These are phyloP conservation scores for Aspergillus ustus DNA, from an alignment of 2,329 filamentous ascomycete genomes.

Conservation along the genomic window DNA sequence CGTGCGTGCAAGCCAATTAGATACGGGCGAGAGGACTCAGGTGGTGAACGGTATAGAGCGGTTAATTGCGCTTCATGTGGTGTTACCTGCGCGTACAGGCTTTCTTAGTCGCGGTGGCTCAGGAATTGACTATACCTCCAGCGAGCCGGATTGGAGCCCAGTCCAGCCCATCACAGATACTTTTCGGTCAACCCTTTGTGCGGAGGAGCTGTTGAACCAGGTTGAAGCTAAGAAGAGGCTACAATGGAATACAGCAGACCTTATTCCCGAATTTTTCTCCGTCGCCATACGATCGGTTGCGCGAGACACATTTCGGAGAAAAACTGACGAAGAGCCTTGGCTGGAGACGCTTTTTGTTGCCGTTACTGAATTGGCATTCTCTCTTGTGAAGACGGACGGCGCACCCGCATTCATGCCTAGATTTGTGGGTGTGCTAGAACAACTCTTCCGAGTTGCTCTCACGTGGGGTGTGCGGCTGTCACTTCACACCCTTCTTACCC, in stretches of 20 bases:
- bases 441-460: slow-evolving; percentile 45
- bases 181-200: slow-evolving; percentile 41
- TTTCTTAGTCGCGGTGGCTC: slow-evolving; percentile 43
- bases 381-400: slow-evolving; percentile 36
- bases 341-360: slow-evolving; percentile 54
- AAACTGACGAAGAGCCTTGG: slow-evolving; percentile 54
- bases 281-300: slow-evolving; percentile 52
- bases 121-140: slow-evolving; percentile 40
- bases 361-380: slow-evolving; percentile 46
- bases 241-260: slow-evolving; percentile 37
- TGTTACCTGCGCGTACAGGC: slow-evolving; percentile 43
- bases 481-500: slow-evolving; percentile 45
- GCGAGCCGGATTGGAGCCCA: slow-evolving; percentile 38
- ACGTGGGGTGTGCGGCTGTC: slow-evolving; percentile 45
- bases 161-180: slow-evolving; percentile 43
- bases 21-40: slow-evolving; percentile 37
- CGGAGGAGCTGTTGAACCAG: slow-evolving; percentile 20
- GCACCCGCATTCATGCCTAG: slow-evolving; percentile 29
- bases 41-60: slow-evolving; percentile 42
- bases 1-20: slow-evolving; percentile 31
- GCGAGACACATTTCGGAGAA: slow-evolving; percentile 47
- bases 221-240: slow-evolving; percentile 18
- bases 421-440: slow-evolving; percentile 42
- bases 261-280: slow-evolving; percentile 50
- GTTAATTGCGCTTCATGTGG: slow-evolving; percentile 46